phyloP scores from a whole-genome alignment of 257 asterid species.

The Sherardia arvensis region DNA sequence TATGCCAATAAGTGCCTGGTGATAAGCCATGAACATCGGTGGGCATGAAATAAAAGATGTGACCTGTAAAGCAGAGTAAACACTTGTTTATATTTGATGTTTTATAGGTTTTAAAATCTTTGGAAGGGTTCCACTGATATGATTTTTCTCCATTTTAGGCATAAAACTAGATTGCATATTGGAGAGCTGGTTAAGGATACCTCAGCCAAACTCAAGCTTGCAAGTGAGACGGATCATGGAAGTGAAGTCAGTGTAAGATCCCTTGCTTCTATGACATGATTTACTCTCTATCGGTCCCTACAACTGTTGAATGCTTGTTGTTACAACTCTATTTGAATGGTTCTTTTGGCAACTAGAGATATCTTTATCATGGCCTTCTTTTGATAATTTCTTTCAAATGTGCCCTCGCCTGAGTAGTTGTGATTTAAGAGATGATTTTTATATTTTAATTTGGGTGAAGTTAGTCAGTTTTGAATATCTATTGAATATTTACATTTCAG shows the following conservation, averaged over 20 bases:
- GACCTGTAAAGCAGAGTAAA: background rate
- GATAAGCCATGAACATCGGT: background rate
- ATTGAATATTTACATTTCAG: too few relatives aligned
- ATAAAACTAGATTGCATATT: conserved; percentile 74
- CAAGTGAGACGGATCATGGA: conserved; percentile 64
- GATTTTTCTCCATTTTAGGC: conserved; percentile 31
- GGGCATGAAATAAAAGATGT: background rate
- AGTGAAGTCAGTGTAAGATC: conserved; percentile 59
- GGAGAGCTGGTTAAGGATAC: conserved; percentile 74
- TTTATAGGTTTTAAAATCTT: background rate
- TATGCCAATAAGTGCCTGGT: too few relatives aligned
- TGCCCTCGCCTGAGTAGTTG: background rate
- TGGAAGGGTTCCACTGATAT: background rate
- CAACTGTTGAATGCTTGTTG: background rate
- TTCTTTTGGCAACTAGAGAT: background rate
- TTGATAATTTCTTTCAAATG: background rate
- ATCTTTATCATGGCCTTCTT: background rate
- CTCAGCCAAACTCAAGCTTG: conserved; percentile 37
- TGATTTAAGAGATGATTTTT: background rate
- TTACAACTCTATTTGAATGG: background rate
- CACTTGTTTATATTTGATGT: background rate
- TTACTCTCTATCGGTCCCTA: background rate
- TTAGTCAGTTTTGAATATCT: background rate
- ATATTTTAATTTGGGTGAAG: background rate
- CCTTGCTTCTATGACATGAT: background rate